Conservation (phyloP, 2,329 filamentous ascomycete genomes). For the Pseudogymnoascus sp. region DNA sequence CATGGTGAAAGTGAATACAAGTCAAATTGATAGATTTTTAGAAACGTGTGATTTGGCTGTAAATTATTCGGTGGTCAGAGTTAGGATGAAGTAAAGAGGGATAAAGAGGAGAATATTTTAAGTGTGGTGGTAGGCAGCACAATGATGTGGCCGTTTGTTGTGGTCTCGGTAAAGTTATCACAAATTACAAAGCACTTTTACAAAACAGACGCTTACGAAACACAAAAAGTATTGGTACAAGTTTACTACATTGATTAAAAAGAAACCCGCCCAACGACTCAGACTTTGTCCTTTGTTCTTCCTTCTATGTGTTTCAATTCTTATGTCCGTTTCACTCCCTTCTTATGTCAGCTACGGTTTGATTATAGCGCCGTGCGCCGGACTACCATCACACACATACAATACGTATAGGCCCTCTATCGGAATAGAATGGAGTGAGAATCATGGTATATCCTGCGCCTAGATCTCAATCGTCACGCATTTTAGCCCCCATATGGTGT, state of each 20-base stretch:
- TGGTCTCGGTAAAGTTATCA: not conserved
- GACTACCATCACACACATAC: not conserved
- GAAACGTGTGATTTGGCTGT: not conserved
- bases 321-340: not conserved
- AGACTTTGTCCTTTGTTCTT: not conserved
- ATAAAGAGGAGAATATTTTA: not conserved
- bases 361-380: not conserved
- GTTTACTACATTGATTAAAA: not conserved
- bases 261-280: not conserved
- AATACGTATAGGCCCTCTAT: not conserved
- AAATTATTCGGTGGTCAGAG: not conserved
- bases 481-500: not conserved
- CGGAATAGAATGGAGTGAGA: not conserved
- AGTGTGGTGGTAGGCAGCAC: not conserved
- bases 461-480: not conserved
- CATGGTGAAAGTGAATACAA: not conserved
- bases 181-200: not conserved
- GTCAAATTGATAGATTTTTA: not conserved
- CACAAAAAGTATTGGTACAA: not conserved
- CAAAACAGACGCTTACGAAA: not conserved
- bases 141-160: not conserved
- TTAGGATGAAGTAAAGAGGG: not conserved
- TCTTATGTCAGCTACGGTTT: not conserved
- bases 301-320: not conserved
- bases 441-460: not conserved